Evolutionary conservation across 495 filamentous ascomycete genomes (phyloP).

Genomic region (Clohesyomyces aquaticus): DNA sequence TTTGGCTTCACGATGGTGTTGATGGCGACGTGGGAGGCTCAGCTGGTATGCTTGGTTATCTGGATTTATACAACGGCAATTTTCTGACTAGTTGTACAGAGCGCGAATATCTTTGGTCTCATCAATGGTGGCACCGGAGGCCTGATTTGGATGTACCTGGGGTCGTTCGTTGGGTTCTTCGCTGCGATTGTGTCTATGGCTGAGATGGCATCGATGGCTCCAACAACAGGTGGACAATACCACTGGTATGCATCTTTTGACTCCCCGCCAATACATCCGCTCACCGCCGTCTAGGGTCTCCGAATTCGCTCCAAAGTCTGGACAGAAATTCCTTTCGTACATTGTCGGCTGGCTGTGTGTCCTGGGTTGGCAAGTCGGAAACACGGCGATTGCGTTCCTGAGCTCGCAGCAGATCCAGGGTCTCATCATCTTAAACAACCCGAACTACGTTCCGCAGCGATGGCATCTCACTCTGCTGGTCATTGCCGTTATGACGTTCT

Average conservation of each 20-base stretch:
- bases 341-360: slow-evolving; percentile 58
- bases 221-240: slow-evolving; percentile 45
- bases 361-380: slow-evolving; percentile 62
- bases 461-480: slow-evolving; percentile 64
- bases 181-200: slow-evolving; percentile 10
- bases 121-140: slow-evolving; percentile 44
- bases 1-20: slow-evolving; percentile 39
- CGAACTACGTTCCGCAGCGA: slow-evolving; percentile 51
- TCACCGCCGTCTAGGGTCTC: too few species aligned
- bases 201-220: slow-evolving; percentile 44
- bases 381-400: slow-evolving; percentile 57
- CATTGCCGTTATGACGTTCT: slow-evolving; percentile 55
- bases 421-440: slow-evolving; percentile 57
- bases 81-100: background rate
- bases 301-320: slow-evolving; percentile 39
- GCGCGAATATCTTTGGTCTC: slow-evolving; percentile 26
- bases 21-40: slow-evolving; percentile 39
- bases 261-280: too few species aligned
- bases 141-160: slow-evolving; percentile 12
- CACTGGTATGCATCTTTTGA: too few species aligned
- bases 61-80: background rate
- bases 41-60: background rate
- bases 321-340: slow-evolving; percentile 44
- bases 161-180: slow-evolving; percentile 11
- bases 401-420: slow-evolving; percentile 62